Percentiles rank a stretch among this genome's conserved stretches.
Evolutionary conservation across 768 basidiomycete species (phyloP).

Genomic region (Boletellus sp.): DNA sequence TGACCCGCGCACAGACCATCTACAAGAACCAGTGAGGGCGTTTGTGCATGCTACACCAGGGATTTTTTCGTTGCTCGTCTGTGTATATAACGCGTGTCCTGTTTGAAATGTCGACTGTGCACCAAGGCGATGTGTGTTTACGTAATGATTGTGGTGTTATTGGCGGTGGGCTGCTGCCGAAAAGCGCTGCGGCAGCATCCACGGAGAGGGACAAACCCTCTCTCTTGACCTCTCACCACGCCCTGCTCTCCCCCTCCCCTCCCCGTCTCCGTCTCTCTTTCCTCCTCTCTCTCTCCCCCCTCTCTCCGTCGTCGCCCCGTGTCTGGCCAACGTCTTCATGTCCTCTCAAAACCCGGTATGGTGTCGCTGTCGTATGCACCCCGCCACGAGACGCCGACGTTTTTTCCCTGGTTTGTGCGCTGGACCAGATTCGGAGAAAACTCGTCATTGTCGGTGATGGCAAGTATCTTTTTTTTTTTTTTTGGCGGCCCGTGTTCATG

Average conservation of each 20-base stretch:
- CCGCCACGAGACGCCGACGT: neutral
- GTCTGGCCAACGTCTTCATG: slow-evolving; percentile 25
- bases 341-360: slow-evolving; percentile 57
- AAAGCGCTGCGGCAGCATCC: slow-evolving; percentile 23
- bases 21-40: slow-evolving; percentile 30
- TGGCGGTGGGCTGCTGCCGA: slow-evolving; percentile 24
- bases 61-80: neutral
- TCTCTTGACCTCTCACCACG: slow-evolving; percentile 19
- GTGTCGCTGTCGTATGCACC: slow-evolving; percentile 22
- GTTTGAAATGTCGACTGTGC: neutral
- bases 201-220: slow-evolving; percentile 17
- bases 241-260: neutral
- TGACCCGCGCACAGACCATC: slow-evolving; percentile 21
- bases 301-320: neutral
- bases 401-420: neutral
- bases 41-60: slow-evolving; percentile 3
- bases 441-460: slow-evolving; percentile 97
- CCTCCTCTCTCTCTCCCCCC: neutral
- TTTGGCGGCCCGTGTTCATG: neutral
- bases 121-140: slow-evolving; percentile 21
- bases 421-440: slow-evolving; percentile 82
- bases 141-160: slow-evolving; percentile 25
- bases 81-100: neutral
- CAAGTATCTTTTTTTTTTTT: slow-evolving; percentile 34
- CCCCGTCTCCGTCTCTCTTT: neutral